Evolutionary conservation across 768 basidiomycete species (phyloP), one percentile per base, ranked within the genome.

Genomic region (Baorangia bicolor): DNA sequence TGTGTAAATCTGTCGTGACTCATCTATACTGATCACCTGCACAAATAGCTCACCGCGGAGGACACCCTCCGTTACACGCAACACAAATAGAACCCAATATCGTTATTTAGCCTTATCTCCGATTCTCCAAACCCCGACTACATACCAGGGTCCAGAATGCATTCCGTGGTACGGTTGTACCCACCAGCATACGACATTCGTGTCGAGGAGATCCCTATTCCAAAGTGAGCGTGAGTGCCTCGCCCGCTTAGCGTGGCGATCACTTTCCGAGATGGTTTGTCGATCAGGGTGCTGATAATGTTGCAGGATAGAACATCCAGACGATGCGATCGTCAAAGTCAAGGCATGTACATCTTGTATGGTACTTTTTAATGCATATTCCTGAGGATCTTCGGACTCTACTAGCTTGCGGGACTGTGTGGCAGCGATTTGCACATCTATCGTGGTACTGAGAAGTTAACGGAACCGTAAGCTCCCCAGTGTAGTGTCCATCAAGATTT

Each of bases 361-460:
- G 9, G 8, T 40, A 11, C n/a, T 1, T 6, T 5, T 28, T 13
- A 14, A 5, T 28, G 7, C 43, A 18, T 48, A 8, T 51, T 47
- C 25, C 31, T 45, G 14, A 53, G 44, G 33, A 45, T 53, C 27
- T 37, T 43, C 12, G 1, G 12, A 31, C 18, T 41, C 37, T 40
- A 31, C 11, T 59, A 88, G 88, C 77, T 86, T 28, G 81, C 83
- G 21, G 87, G 81, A 20, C 70, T 89, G 11, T 90, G 87, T 63
- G 87, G 84, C 73, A 88, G 87, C 58, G 89, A 91, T 74, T 74
- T 90, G 20, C 90, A 92, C 59, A 66, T 84, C 31, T 92, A 91
- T 67, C 78, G 90, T 43, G 88, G 87, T 2, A 82, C 84, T 48
- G 81, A 75, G 48, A 77, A 73, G 4, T 70, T 82, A 30, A 70